Evolutionary conservation across 1,139 yeast genomes (phyloP), one percentile per base, ranked within the genome.

Genomic region (Kazachstania sp.): DNA sequence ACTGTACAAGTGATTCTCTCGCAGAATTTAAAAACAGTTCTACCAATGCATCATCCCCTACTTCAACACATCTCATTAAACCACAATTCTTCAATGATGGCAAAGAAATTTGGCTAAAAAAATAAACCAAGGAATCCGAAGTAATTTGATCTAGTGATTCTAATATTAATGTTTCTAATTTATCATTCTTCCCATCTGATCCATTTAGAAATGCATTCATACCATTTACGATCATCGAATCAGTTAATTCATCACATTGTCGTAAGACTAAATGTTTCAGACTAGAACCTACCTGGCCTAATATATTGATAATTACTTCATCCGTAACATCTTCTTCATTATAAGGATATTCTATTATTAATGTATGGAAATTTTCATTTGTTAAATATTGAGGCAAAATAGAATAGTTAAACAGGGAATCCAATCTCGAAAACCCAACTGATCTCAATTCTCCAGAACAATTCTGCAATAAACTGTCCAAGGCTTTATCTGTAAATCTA

Each of bases 171-270:
- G 48, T 45, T 41, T 56, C 54, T 12, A 63, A 37, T 9, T 18
- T n/a, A 6, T 43, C 13, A 15, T 50, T 48, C 3, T 36, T 28
- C 9, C 43, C 34, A 36, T 55, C 50, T 35, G 49, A 49, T 3
- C 53, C 54, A 13, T 46, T 40, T 9, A 59, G 44, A 56, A 76
- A 79, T 31, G 77, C 76, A 32, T 74, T 69, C 6, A 86, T 57
- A 0, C 90, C 90, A 41, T 79, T 78, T 6, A 71, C 60, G 16
- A 86, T 57, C 49, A 79, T 74, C 7, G 66, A 67, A 59, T 87
- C 95, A 0, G 95, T 83, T 35, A 92, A 67, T 6, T 71, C 78
- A 0, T 81, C 63, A 56, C 95, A 86, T 0, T 94, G 94, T 60
- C 83, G 86, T 13, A 92, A 68, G 29, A 73, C 72, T 37, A 92